phyloP scores from a whole-genome alignment of 495 filamentous ascomycete genomes.

The Talaromyces thailandensis region DNA sequence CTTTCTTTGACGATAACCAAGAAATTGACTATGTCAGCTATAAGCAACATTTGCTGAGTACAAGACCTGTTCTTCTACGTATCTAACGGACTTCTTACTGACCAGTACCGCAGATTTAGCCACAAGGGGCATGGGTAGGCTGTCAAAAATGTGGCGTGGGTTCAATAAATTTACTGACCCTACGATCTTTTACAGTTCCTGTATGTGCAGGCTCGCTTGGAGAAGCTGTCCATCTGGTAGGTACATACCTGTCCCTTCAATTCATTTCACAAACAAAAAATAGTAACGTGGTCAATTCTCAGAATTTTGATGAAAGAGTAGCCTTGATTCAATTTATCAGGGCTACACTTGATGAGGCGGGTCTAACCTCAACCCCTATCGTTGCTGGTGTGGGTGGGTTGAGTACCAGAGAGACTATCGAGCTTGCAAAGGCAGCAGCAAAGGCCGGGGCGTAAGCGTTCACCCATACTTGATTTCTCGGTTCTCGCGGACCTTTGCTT shows the following conservation, averaged over 20 bases:
- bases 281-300: background rate
- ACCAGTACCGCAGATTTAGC: slow-evolving; percentile 8
- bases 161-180: background rate
- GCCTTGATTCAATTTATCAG: slow-evolving; percentile 14
- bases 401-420: slow-evolving; percentile 15
- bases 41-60: slow-evolving; percentile 14
- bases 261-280: no score
- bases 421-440: slow-evolving; percentile 10
- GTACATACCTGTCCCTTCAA: no score
- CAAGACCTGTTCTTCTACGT: no score
- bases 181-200: slow-evolving; percentile 6
- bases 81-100: no score
- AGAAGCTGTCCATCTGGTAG: slow-evolving; percentile 16
- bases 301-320: slow-evolving; percentile 14
- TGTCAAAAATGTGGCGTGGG: background rate
- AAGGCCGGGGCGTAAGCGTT: slow-evolving; percentile 13
- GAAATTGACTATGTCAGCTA: slow-evolving; percentile 16
- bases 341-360: slow-evolving; percentile 12
- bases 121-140: slow-evolving; percentile 13
- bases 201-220: slow-evolving; percentile 16
- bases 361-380: slow-evolving; percentile 12
- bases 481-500: background rate
- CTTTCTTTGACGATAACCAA: slow-evolving; percentile 15
- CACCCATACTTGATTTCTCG: background rate
- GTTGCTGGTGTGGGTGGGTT: slow-evolving; percentile 14